These are phyloP conservation scores for Beta macrorhiza DNA, from an alignment of 179 eudicot genomes.

Conservation along the genomic window DNA sequence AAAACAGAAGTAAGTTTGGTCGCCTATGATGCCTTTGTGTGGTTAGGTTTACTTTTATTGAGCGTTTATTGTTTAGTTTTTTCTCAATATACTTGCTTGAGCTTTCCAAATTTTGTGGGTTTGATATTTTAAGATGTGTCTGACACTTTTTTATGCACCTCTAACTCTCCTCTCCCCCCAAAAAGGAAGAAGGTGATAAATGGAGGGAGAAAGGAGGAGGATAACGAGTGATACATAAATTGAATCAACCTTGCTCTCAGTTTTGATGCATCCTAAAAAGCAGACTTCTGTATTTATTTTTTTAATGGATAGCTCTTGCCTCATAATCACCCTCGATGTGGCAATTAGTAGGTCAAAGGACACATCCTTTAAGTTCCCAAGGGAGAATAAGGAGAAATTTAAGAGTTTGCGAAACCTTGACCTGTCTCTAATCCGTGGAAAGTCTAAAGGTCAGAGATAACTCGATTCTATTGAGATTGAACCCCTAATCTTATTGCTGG, in stretches of 20 bases:
- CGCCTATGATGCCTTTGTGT: background rate
- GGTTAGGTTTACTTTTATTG: background rate
- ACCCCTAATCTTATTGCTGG: background rate
- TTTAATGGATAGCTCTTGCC: background rate
- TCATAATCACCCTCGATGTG: background rate
- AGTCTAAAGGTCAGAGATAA: background rate
- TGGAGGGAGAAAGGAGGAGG: background rate
- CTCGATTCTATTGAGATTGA: background rate
- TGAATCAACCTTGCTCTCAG: background rate
- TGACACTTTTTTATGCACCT: background rate
- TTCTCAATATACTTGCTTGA: no score
- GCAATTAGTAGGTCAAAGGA: background rate
- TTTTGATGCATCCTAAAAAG: background rate
- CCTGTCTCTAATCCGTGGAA: background rate
- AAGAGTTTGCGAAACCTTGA: background rate
- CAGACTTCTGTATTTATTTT: no score
- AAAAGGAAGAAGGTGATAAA: background rate
- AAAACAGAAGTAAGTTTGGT: slow-evolving; percentile 41
- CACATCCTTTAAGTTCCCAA: background rate
- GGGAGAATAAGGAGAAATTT: background rate
- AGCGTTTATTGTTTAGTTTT: background rate
- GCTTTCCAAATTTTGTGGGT: no score
- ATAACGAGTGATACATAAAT: background rate
- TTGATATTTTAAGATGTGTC: background rate
- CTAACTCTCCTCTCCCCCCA: background rate